Evolutionary conservation across 345 rosid species (phyloP), one percentile per base, ranked within the genome.

Genomic region (Lepidium sativum): DNA sequence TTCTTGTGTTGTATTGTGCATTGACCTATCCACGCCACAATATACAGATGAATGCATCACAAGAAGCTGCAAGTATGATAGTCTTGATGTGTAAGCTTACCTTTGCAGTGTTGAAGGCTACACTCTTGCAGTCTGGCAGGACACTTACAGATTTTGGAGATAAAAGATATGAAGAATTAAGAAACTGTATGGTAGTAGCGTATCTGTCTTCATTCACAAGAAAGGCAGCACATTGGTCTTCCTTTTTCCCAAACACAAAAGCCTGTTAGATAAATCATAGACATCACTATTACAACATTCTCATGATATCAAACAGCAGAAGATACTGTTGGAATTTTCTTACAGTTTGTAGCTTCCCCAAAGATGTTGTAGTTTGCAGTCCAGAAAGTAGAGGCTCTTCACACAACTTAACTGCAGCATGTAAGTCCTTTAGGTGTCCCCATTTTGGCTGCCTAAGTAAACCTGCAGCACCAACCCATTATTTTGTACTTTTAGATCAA

Each of bases 351-450:
- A 48, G 55, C 61, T 31, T 63, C 41, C 91, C 90, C 64, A 90
- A 54, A 45, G 73, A 38, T 55, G 63, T 25, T n/a, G 59, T 65
- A 11, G 17, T 37, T 43, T 50, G 58, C 31, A 27, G 72, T 67
- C 90, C 97, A 42, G 72, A 67, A 9, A 84, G 86, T 27, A 90
- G 48, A 77, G 92, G 79, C 49, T 49, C 54, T 58, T 67, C 72
- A 77, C 92, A 81, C 39, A 75, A 54, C 72, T 85, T 87, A 25
- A 87, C 70, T 43, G 92, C 80, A 3, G 80, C 75, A 74, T 87
- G 95, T 56, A 90, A 65, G 45, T 85, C 92, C 74, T 77, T 78
- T 13, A 90, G 87, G 80, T 90, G 95, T 18, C 92, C 92, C 83
- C 81, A 90, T 75, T 87, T 86, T 6, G 97, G 95, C 68, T 85